phyloP scores from a whole-genome alignment of 371 early-diverging fungal genomes.

The Lichtheimia ornata region DNA sequence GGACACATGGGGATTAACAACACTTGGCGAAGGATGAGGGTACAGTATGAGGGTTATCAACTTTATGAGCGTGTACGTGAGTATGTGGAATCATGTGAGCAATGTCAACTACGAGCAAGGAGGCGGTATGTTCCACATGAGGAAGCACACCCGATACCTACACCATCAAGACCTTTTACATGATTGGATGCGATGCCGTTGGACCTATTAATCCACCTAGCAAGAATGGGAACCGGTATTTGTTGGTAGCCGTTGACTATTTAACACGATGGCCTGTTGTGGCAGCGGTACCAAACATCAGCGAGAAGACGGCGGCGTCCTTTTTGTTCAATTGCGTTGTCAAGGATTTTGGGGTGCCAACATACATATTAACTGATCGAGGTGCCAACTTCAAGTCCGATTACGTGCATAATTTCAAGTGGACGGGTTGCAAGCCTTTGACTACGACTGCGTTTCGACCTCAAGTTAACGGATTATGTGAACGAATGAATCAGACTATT shows the following conservation, averaged over 20 bases:
- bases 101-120: conserved; percentile 12
- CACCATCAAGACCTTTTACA: conserved; percentile 15
- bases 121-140: neutral
- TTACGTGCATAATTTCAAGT: conserved; percentile 2
- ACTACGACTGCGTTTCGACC: conserved; percentile 28
- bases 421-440: conserved; percentile 14
- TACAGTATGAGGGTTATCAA: conserved; percentile 10
- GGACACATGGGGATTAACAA: conserved; percentile 20
- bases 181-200: conserved; percentile 24
- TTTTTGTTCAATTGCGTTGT: conserved; percentile 21
- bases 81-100: conserved; percentile 7
- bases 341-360: conserved; percentile 10
- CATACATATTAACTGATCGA: conserved; percentile 18
- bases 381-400: conserved; percentile 23
- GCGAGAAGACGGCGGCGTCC: conserved; percentile 15
- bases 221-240: conserved; percentile 18
- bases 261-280: conserved; percentile 25
- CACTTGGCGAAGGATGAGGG: conserved; percentile 13
- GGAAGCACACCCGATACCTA: conserved; percentile 8
- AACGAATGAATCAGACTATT: conserved; percentile 33
- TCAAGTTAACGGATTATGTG: conserved; percentile 30
- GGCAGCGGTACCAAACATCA: conserved; percentile 16
- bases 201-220: conserved; percentile 14
- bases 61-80: conserved; percentile 6
- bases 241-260: conserved; percentile 22